phyloP scores from a whole-genome alignment of 352 stramenopile species.

The Phytophthora uliginosa region DNA sequence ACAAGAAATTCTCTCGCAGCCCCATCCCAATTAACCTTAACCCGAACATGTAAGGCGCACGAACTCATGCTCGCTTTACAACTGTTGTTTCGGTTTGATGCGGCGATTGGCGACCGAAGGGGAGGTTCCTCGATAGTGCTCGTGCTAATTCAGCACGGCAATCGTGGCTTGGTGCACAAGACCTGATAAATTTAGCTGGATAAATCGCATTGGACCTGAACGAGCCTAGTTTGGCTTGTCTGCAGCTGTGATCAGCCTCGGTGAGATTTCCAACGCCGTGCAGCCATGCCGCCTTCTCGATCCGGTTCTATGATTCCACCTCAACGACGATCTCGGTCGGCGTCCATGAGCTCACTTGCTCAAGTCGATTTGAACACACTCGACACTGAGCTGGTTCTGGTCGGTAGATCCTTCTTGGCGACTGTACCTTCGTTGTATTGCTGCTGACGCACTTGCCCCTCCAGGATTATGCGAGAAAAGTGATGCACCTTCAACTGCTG shows the following conservation, averaged over 20 bases:
- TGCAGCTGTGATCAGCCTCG: neutral
- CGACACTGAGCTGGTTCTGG: constrained; percentile 38
- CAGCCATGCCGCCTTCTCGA: constrained; percentile 15
- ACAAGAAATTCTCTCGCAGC: constrained; percentile 78
- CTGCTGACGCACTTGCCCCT: neutral
- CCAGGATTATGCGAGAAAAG: constrained; percentile 48
- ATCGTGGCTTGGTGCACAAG: neutral
- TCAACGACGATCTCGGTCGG: constrained; percentile 34
- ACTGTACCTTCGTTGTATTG: neutral
- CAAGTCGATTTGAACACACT: constrained; percentile 45
- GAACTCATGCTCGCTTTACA: neutral
- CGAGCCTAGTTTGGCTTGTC: neutral
- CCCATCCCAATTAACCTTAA: constrained; percentile 78
- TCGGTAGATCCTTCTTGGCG: constrained; percentile 2
- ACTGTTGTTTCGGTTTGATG: neutral
- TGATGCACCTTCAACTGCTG: constrained; percentile 43
- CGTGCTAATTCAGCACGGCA: neutral
- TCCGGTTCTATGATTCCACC: constrained; percentile 25
- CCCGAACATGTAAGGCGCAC: constrained; percentile 17
- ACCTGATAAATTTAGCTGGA: constrained; percentile 1
- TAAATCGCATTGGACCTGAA: neutral
- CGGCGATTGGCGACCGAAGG: neutral
- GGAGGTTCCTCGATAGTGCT: neutral
- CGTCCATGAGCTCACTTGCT: constrained; percentile 42
- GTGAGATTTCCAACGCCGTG: neutral